Base-by-base conservation (phyloP, 192 early-diverging fungal species). In the Umbelopsis sp. region DNA sequence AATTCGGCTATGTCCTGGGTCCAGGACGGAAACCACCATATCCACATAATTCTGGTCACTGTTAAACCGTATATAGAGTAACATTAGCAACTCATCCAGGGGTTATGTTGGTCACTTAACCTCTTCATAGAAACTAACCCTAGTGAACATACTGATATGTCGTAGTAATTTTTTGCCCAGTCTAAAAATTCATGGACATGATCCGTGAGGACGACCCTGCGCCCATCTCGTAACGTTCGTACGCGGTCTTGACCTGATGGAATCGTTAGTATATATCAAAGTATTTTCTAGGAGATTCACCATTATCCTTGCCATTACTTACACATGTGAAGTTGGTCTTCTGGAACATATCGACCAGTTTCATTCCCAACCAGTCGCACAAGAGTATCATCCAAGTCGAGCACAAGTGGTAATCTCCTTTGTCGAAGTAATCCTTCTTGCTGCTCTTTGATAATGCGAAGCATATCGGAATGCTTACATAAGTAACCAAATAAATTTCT, bases 11-110 rank as follows among this genome's bases (percentile, higher is more conserved):
- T 78, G 79, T 65, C 77, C 53, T n/a, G 87, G 88, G 72, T 94
- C 88, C 24, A 94, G 77, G 11, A 89, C 86, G 45, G 72, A 68
- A 3, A 86, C 79, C 4, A 93, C 91, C 72, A 83, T 86, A 36
- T 92, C 87, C n/a, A 93, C 90, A 77, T 93, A 93, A 6, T 84
- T 69, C 59, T 91, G 91, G 54, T 93, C 92, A 2, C 91, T 84
- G 74, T 25, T 6, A 68, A 14, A 76, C n/a, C n/a, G n/a, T n/a
- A n/a, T n/a, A 41, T 3, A 41, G 38, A 6, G 36, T 38, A 41
- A 11, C 1, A 41, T 41, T 41, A 41, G 38, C 12, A 5, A 41
- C 38, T 41, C 4, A 41, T 41, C 38, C 38, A 41, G n/a, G n/a
- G n/a, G n/a, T n/a, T n/a, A n/a, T n/a, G n/a, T n/a, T n/a, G n/a